Evolutionary conservation across 2,329 filamentous ascomycete genomes (phyloP).

Genomic region (Calonectria honghensis): DNA sequence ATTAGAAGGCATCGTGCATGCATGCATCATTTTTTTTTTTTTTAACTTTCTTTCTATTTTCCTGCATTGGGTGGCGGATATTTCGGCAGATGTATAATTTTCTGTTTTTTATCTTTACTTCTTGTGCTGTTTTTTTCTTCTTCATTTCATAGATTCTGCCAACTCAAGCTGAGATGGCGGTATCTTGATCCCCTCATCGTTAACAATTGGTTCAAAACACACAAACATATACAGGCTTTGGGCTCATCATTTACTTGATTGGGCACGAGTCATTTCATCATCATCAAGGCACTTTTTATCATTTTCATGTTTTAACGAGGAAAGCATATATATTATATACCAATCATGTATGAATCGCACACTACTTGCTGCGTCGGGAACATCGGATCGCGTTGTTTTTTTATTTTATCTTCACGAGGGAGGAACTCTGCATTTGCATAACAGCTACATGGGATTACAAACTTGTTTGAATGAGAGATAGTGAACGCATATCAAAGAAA

Average conservation of each 20-base stretch:
- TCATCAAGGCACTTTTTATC: conserved; percentile 29
- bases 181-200: conserved; percentile 37
- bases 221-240: conserved; percentile 29
- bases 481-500: conserved; percentile 32
- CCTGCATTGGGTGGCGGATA: conserved; percentile 47
- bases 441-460: conserved; percentile 30
- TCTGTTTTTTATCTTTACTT: conserved; percentile 18
- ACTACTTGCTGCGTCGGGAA: conserved; percentile 34
- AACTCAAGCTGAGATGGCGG: conserved; percentile 7
- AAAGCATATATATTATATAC: conserved; percentile 35
- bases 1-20: conserved; percentile 38
- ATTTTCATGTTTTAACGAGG: conserved; percentile 35
- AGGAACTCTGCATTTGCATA: conserved; percentile 34
- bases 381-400: conserved; percentile 8
- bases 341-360: conserved; percentile 47
- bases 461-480: conserved; percentile 27
- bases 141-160: conserved; percentile 26
- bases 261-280: conserved; percentile 6
- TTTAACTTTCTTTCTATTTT: neutral
- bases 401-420: neutral
- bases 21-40: conserved; percentile 20
- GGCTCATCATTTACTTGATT: conserved; percentile 23
- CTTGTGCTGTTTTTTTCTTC: conserved; percentile 13
- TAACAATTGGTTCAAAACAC: conserved; percentile 36
- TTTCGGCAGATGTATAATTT: conserved; percentile 45